Conservation (phyloP, 768 basidiomycete species). For the Termitomyces sp. region DNA sequence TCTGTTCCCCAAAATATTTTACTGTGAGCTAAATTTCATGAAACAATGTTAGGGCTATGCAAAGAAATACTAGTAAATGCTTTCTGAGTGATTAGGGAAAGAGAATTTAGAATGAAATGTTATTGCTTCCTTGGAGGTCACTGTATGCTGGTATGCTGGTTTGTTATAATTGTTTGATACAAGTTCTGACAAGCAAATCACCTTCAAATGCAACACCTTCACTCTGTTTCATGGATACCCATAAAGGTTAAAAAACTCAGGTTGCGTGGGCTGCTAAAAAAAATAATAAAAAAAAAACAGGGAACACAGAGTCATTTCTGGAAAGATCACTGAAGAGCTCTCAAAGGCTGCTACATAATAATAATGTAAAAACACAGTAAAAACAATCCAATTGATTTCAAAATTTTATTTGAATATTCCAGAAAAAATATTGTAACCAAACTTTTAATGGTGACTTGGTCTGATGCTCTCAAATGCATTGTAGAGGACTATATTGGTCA, state of each 20-base stretch:
- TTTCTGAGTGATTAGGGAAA: conserved; percentile 18
- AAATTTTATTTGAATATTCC: too few relatives aligned
- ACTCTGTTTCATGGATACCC: background rate
- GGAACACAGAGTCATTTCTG: background rate
- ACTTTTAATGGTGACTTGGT: too few relatives aligned
- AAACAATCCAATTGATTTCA: too few relatives aligned
- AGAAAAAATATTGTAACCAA: too few relatives aligned
- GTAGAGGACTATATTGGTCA: too few relatives aligned
- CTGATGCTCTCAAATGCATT: too few relatives aligned
- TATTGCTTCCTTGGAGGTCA: background rate
- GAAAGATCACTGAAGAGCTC: background rate
- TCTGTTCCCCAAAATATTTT: background rate
- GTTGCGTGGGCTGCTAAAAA: background rate
- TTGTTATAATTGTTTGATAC: too few relatives aligned
- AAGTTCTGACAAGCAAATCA: background rate
- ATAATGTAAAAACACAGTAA: too few relatives aligned
- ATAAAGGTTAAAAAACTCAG: background rate
- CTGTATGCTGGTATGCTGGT: background rate
- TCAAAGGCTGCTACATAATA: background rate
- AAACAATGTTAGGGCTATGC: conserved; percentile 28
- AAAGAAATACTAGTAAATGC: conserved; percentile 19
- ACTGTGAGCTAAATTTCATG: conserved; percentile 9
- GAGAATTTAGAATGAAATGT: background rate
- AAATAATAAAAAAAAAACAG: background rate
- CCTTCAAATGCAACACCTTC: background rate